A percentile compares a stretch with the other conserved stretches of the same genome.
Evolutionary conservation across 139 green algal genomes (phyloP).

Genomic region (Penium margaritaceum): DNA sequence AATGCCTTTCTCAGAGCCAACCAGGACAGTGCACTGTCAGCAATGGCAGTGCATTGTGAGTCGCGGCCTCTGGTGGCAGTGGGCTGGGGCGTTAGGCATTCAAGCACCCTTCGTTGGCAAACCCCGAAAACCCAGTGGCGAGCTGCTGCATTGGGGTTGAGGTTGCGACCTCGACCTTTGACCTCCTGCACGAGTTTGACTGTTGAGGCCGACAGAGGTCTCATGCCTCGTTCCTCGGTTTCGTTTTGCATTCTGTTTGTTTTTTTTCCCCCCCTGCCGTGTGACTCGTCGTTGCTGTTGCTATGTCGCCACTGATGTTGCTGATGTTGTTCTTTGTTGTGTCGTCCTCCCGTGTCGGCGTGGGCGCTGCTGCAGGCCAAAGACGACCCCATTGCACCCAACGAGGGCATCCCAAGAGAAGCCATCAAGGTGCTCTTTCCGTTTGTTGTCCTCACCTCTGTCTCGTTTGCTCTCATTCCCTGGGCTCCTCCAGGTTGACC

Average conservation of each 20-base stretch:
- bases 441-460: no score
- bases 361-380: neutral
- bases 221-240: neutral
- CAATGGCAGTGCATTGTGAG: no score
- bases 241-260: neutral
- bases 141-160: no score
- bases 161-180: neutral
- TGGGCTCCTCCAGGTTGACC: no score
- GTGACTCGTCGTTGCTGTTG: no score
- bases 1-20: no score
- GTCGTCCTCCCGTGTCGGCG: neutral
- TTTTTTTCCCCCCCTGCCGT: no score
- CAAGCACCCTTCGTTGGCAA: neutral
- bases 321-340: neutral
- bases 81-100: no score
- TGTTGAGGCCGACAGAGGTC: neutral
- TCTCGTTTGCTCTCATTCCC: no score
- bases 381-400: slow-evolving; percentile 50
- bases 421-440: slow-evolving; percentile 25
- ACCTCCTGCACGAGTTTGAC: neutral
- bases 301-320: neutral
- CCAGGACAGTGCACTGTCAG: no score
- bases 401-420: slow-evolving; percentile 36
- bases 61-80: no score
- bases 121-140: neutral